Conservation (phyloP, 2,329 filamentous ascomycete species). For the Knufia fluminis region DNA sequence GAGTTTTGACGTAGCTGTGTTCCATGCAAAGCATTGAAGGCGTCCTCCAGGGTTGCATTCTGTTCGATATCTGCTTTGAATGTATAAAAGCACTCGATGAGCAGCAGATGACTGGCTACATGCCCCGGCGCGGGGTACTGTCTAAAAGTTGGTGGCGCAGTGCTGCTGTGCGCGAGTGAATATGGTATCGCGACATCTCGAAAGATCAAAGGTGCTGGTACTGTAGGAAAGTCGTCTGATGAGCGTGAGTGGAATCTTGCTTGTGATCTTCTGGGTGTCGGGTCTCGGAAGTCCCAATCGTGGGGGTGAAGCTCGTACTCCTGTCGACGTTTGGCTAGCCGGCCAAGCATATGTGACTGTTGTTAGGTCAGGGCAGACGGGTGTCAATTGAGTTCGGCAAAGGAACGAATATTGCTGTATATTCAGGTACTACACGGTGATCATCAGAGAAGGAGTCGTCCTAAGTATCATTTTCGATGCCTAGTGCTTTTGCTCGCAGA, state of each 20-base stretch:
- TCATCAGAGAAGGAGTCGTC: neutral
- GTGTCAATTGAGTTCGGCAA: neutral
- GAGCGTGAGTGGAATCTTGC: neutral
- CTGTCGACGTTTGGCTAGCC: neutral
- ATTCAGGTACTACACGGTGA: no score
- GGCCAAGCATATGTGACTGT: constrained; percentile 3
- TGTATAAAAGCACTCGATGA: constrained; percentile 26
- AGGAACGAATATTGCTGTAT: no score
- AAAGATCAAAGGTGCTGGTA: neutral
- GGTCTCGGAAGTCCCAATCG: neutral
- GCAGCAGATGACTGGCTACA: neutral
- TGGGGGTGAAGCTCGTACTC: neutral
- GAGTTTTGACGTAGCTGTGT: no score
- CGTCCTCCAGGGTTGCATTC: constrained; percentile 16
- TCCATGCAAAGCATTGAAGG: neutral
- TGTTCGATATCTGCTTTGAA: constrained; percentile 19
- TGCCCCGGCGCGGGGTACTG: neutral
- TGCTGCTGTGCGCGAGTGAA: neutral
- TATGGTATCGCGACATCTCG: constrained; percentile 5
- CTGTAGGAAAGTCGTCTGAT: neutral
- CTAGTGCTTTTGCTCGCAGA: neutral
- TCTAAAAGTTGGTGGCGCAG: neutral
- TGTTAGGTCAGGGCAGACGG: no score
- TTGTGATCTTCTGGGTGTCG: neutral
- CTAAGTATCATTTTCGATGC: neutral